Percentiles rank a stretch among this genome's conserved stretches.
Conservation (phyloP, 768 basidiomycete species). For the Leccinum sublutescens region DNA sequence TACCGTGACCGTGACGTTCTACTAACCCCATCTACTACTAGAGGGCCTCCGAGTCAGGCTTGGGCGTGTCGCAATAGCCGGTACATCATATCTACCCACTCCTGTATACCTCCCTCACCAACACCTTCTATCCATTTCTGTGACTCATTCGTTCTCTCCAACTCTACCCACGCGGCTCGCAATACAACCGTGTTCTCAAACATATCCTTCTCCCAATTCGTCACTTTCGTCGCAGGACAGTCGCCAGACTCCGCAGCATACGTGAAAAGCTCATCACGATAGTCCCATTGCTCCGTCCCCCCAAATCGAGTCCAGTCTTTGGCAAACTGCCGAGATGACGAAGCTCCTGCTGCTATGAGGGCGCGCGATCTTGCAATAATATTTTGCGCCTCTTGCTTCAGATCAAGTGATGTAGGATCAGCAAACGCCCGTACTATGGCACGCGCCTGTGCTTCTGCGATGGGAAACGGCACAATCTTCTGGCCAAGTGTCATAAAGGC, state of each 20-base stretch:
- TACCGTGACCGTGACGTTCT: too few species aligned
- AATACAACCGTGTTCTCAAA: conserved; percentile 49
- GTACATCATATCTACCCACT: conserved; percentile 58
- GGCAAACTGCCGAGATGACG: conserved; percentile 41
- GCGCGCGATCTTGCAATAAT: conserved; percentile 48
- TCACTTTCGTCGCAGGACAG: conserved; percentile 36
- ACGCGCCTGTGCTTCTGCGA: conserved; percentile 75
- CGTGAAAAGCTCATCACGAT: conserved; percentile 57
- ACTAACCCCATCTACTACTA: too few species aligned
- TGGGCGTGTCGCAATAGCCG: conserved; percentile 27
- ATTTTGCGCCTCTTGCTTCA: conserved; percentile 44
- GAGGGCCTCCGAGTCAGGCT: not conserved
- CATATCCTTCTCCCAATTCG: conserved; percentile 58
- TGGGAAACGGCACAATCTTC: conserved; percentile 68
- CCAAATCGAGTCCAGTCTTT: conserved; percentile 57
- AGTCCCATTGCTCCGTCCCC: conserved; percentile 59
- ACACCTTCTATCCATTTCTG: conserved; percentile 60
- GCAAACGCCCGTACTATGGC: conserved; percentile 57
- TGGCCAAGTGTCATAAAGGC: conserved; percentile 65
- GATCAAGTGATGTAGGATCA: conserved; percentile 49
- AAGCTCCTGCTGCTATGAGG: conserved; percentile 35
- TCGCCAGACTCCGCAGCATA: conserved; percentile 41
- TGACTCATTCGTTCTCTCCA: conserved; percentile 57
- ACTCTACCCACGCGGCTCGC: conserved; percentile 53
- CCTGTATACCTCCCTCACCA: conserved; percentile 52